These are phyloP conservation scores for Stachybotrys elegans DNA, from an alignment of 2,329 filamentous ascomycete genomes.

Conservation along the genomic window DNA sequence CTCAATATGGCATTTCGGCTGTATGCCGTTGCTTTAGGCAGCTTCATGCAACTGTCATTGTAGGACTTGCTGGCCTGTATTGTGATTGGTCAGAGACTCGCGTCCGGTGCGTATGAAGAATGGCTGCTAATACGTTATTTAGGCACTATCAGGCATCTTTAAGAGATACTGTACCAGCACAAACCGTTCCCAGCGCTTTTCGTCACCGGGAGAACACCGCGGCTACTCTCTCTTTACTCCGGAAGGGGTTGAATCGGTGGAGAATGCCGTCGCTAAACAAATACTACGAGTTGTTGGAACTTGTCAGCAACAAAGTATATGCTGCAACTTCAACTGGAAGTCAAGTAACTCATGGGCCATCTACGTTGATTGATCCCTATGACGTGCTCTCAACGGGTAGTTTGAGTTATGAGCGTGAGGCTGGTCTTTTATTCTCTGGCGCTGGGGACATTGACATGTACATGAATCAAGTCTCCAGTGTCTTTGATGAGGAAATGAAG, in stretches of 20 bases:
- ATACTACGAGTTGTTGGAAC: neutral
- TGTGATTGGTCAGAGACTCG: slow-evolving; percentile 15
- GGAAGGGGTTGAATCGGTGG: neutral
- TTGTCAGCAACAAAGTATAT: neutral
- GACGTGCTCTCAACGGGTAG: neutral
- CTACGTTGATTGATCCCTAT: neutral
- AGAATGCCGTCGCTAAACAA: neutral
- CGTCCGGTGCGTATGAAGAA: neutral
- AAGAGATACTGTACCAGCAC: neutral
- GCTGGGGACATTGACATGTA: neutral
- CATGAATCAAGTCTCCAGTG: neutral
- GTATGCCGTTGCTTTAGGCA: slow-evolving; percentile 14
- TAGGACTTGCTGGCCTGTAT: slow-evolving; percentile 16
- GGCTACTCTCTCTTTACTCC: neutral
- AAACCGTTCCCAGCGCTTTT: neutral
- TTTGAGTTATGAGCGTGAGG: neutral
- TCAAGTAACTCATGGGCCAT: neutral
- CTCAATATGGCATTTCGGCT: slow-evolving; percentile 11
- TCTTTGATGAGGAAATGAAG: slow-evolving; percentile 1
- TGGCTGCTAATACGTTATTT: neutral
- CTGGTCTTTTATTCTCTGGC: neutral
- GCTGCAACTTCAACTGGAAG: neutral
- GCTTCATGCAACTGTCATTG: slow-evolving; percentile 14
- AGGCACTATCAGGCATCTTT: neutral
- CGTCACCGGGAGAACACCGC: neutral